Percentiles rank a stretch among this genome's conserved stretches.
Evolutionary conservation across 768 basidiomycete genomes (phyloP).

Genomic region (Leucocoprinus birnbaumii): DNA sequence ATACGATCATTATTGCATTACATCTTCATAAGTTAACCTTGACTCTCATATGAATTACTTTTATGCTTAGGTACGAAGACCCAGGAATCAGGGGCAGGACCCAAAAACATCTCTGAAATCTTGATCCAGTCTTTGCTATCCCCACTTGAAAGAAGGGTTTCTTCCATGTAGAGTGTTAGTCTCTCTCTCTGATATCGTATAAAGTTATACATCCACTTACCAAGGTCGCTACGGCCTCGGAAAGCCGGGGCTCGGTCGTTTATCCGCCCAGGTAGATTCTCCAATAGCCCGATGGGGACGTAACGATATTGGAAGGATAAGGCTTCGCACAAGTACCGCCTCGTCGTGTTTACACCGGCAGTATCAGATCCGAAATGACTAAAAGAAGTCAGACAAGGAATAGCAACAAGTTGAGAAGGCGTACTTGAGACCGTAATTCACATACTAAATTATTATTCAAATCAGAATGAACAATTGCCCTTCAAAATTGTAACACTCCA

Average conservation of each 20-base stretch:
- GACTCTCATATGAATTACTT: conserved; percentile 75
- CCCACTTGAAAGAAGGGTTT: conserved; percentile 79
- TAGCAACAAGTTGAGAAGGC: conserved; percentile 33
- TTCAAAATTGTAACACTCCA: not conserved
- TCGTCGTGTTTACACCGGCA: conserved; percentile 84
- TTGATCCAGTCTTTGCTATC: conserved; percentile 88
- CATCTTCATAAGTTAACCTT: conserved; percentile 28
- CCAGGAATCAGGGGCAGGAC: conserved; percentile 81
- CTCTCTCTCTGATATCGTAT: not conserved
- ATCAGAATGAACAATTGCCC: not conserved
- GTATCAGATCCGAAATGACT: conserved; percentile 88
- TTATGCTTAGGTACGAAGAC: conserved; percentile 92
- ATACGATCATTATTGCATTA: not conserved
- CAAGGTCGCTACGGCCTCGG: conserved; percentile 83
- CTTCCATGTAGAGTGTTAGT: conserved; percentile 32
- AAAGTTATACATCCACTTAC: conserved; percentile 36
- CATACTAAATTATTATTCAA: conserved; percentile 51
- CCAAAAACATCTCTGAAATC: conserved; percentile 94
- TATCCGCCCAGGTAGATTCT: conserved; percentile 72
- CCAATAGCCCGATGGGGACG: conserved; percentile 89
- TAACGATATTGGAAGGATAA: conserved; percentile 97
- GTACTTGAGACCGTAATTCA: conserved; percentile 75
- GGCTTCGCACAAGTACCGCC: conserved; percentile 93
- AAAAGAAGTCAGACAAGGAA: conserved; percentile 8
- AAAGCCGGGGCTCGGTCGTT: conserved; percentile 93